Percentiles rank a stretch among this genome's conserved stretches.
Evolutionary conservation across 176 grass and related monocot genomes (phyloP).

Genomic region (Tillandsia leiboldiana): DNA sequence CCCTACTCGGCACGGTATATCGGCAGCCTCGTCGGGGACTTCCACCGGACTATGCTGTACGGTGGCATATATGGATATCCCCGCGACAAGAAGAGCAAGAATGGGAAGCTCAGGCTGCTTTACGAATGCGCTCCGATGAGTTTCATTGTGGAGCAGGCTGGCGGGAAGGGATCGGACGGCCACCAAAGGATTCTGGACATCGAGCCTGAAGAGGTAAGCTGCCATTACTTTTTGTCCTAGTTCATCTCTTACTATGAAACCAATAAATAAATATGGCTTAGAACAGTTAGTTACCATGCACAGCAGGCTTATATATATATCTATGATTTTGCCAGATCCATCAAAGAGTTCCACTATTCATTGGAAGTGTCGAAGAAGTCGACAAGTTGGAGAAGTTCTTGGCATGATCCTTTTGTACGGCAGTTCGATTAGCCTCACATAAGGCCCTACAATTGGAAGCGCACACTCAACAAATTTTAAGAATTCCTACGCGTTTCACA

Average conservation of each 20-base stretch:
- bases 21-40: slow-evolving; percentile 96
- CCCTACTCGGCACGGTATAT: slow-evolving; percentile 98
- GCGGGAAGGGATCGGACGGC: slow-evolving; percentile 87
- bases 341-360: slow-evolving; percentile 91
- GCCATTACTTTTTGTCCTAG: not conserved
- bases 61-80: slow-evolving; percentile 99
- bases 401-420: slow-evolving; percentile 22
- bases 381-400: slow-evolving; percentile 92
- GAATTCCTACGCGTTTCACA: too few relatives aligned
- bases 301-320: not conserved
- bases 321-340: slow-evolving; percentile 44
- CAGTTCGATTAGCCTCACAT: too few relatives aligned
- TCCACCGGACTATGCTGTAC: slow-evolving; percentile 93
- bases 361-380: slow-evolving; percentile 92
- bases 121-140: slow-evolving; percentile 99
- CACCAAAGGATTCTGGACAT: slow-evolving; percentile 89
- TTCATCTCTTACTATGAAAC: not conserved
- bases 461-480: too few relatives aligned
- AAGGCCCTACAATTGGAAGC: too few relatives aligned
- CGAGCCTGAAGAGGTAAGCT: slow-evolving; percentile 56
- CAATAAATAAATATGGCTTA: not conserved
- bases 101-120: slow-evolving; percentile 91
- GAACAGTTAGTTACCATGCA: not conserved
- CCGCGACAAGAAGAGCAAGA: slow-evolving; percentile 86
- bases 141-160: slow-evolving; percentile 97